A percentile compares a stretch with the other conserved stretches of the same genome.
phyloP scores from a whole-genome alignment of 2,329 filamentous ascomycete genomes.

The Aspergillus flavus region DNA sequence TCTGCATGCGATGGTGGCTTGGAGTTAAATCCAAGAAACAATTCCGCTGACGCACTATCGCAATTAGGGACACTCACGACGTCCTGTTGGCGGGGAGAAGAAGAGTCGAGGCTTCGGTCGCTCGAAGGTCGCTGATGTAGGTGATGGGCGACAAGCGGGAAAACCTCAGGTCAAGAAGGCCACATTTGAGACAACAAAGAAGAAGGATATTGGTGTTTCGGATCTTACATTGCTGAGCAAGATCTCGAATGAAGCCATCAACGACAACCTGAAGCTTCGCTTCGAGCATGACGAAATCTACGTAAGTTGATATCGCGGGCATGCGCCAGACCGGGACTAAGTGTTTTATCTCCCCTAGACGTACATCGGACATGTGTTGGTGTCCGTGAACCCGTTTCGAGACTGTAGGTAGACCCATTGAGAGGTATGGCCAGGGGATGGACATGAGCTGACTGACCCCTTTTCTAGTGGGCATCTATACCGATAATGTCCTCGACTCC shows the following conservation, averaged over 20 bases:
- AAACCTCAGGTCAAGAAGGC: slow-evolving; percentile 86
- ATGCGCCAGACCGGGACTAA: slow-evolving; percentile 16
- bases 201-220: slow-evolving; percentile 98
- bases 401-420: slow-evolving; percentile 62
- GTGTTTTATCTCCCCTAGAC: slow-evolving; percentile 56
- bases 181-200: slow-evolving; percentile 93
- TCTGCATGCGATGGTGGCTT: neutral
- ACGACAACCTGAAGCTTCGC: slow-evolving; percentile 97
- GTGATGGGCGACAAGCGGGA: slow-evolving; percentile 47
- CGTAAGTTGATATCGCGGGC: slow-evolving; percentile 47
- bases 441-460: slow-evolving; percentile 17
- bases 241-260: slow-evolving; percentile 98
- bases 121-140: slow-evolving; percentile 46
- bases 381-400: slow-evolving; percentile 97
- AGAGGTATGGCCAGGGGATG: neutral
- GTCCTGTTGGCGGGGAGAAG: slow-evolving; percentile 46
- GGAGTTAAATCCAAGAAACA: neutral
- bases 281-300: slow-evolving; percentile 98
- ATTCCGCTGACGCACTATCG: slow-evolving; percentile 23
- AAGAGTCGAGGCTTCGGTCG: slow-evolving; percentile 46
- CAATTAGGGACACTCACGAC: slow-evolving; percentile 46
- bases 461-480: slow-evolving; percentile 85
- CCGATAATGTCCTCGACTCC: slow-evolving; percentile 86
- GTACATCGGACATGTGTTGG: slow-evolving; percentile 98
- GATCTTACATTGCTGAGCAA: slow-evolving; percentile 97